These are phyloP conservation scores for Yarrowia sp. DNA, from an alignment of 805 yeast species.

Conservation along the genomic window DNA sequence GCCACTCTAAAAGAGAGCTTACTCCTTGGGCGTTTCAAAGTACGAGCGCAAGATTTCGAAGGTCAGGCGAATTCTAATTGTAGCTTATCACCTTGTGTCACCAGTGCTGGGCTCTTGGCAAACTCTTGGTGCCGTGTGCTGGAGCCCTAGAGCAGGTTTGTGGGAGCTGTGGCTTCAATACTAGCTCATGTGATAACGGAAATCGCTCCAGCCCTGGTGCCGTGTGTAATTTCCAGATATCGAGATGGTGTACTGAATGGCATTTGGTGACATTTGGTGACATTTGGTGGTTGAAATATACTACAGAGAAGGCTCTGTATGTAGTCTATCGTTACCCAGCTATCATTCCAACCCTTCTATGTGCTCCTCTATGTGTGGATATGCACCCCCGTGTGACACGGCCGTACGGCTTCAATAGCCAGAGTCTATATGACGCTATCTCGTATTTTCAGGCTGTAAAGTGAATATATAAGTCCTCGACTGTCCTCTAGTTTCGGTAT, in stretches of 20 bases:
- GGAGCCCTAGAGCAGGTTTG: neutral
- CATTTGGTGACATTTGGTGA: too few relatives aligned
- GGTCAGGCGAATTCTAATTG: neutral
- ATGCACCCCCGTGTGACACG: neutral
- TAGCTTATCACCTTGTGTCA: neutral
- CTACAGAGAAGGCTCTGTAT: too few relatives aligned
- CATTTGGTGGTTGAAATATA: too few relatives aligned
- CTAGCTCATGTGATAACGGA: neutral
- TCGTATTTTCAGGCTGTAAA: neutral
- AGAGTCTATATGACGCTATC: neutral
- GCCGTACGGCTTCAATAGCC: neutral
- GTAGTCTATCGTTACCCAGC: too few relatives aligned
- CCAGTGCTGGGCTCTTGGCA: neutral
- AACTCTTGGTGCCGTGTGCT: constrained; percentile 18
- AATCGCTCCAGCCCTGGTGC: neutral
- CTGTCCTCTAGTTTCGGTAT: neutral
- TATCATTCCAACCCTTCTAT: neutral
- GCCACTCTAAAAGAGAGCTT: too few relatives aligned
- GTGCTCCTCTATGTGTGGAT: too few relatives aligned
- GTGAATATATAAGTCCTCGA: neutral
- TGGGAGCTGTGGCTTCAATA: neutral
- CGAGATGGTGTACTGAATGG: neutral
- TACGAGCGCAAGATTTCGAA: neutral
- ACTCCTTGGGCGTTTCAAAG: too few relatives aligned
- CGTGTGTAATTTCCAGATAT: neutral